Evolutionary conservation across 1,284 basidiomycete genomes (phyloP), one percentile per base, ranked within the genome.

Genomic region (Heimioporus punctisporus): DNA sequence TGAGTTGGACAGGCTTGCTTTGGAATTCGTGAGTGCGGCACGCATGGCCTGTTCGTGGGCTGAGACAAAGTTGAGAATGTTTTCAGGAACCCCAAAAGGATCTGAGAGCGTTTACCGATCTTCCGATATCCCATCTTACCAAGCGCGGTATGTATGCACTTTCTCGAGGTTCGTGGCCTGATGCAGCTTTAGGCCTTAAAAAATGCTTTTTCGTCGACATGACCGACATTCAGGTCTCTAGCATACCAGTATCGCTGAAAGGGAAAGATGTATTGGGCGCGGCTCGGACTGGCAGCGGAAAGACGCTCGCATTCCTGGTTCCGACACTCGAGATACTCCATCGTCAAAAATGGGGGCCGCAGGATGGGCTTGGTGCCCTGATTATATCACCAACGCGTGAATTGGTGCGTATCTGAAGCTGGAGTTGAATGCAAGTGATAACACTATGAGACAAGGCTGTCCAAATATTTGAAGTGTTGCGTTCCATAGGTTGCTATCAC

Each of bases 361-460:
- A 85, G 58, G 92, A 94, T 69, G 92, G 92, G 9, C 80, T 99
- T 5, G 96, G 97, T 12, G 97, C 95, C 2, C 74, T 99, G 45
- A 86, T 99, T 60, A 93, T 99, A 60, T 96, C 93, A 5, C 97
- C 97, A 2, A 99, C 97, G 2, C 82, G 97, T 54, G 97, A 99
- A 75, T 77, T 99, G 51, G 92, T 93, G 60, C 65, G 79, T 75
- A 17, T 45, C n/a, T 55, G 25, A 53, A 37, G 48, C 50, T 51
- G 40, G 28, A 27, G 26, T 24, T 50, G 27, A 52, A 26, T 15
- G n/a, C 24, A 21, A 26, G 39, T 52, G 25, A 43, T 64, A 50
- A 56, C 50, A 24, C 47, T 19, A 48, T 40, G 12, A 48, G 41
- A 11, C 46, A 26, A 92, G 90, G 95, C 96, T 2, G 92, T 98